Base-by-base conservation (phyloP, 495 filamentous ascomycete species). In the Podospora didyma region DNA sequence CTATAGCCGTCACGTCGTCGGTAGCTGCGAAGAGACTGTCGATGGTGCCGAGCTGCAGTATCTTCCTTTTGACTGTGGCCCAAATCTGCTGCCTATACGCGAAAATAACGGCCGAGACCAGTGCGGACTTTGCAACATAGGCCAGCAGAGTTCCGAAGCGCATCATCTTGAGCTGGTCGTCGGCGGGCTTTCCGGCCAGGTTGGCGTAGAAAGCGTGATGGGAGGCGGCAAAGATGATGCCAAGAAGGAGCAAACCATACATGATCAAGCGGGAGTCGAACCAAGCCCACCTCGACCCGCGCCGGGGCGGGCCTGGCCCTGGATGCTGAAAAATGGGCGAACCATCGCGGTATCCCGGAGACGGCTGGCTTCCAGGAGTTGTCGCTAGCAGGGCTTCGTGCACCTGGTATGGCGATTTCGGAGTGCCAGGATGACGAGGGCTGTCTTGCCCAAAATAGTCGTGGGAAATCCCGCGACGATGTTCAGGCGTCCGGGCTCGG, bases 11-110 rank as follows among this genome's bases (percentile, higher is more conserved):
- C 24, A 68, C 45, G 45, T 74, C 72, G 14, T 69, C 61, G 0
- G 63, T 59, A 3, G 66, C 67, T 3, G 69, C 60, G 47, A 73
- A 73, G 17, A 74, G 42, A 24, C 67, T 65, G 54, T 73, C 70
- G 21, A 74, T 62, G 50, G 68, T 62, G 37, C 50, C 51, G 7
- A 69, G 57, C 31, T 49, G 53, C 28, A 69, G 37, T 2, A 41
- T 54, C 41, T 64, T 64, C 39, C 49, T 54, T 51, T 53, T 62
- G 26, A 62, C 63, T 1, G 66, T 69, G 2, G 59, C 58, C 66
- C 66, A 69, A 20, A 62, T 58, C 51, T 66, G 66, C 57, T 69
- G 66, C 12, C 55, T 52, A 57, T 68, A 64, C 9, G 60, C 59
- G 41, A 69, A 69, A n/a, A 69, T 31, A 37, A 69, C 58, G 19